These are phyloP conservation scores for Martensiomyces pterosporus DNA, from an alignment of 192 early-diverging fungal genomes.

Conservation along the genomic window DNA sequence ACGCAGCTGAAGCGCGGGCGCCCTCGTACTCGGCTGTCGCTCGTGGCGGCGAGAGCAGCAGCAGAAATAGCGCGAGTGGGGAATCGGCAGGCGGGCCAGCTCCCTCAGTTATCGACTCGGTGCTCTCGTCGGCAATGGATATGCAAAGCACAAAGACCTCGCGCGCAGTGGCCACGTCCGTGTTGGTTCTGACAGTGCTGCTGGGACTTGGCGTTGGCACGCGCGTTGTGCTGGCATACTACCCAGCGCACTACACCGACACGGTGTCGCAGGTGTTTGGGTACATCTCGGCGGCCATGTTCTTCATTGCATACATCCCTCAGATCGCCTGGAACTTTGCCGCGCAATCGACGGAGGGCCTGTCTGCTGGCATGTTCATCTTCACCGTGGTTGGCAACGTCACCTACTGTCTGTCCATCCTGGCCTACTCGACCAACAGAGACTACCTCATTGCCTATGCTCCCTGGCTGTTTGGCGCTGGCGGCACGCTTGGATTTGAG, in stretches of 20 bases:
- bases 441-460: conserved; percentile 39
- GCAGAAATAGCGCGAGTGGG: background rate
- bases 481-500: conserved; percentile 45
- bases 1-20: conserved; percentile 1
- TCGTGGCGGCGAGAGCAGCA: background rate
- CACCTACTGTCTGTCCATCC: conserved; percentile 42
- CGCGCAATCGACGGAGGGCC: conserved; percentile 68
- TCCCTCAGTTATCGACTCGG: background rate
- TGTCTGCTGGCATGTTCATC: conserved; percentile 80
- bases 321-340: conserved; percentile 79
- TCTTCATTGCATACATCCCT: conserved; percentile 69
- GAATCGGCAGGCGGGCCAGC: background rate
- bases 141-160: conserved; percentile 15
- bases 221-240: conserved; percentile 24
- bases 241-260: conserved; percentile 37
- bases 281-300: conserved; percentile 68
- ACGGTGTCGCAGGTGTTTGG: conserved; percentile 64
- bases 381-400: conserved; percentile 77
- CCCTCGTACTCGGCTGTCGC: background rate
- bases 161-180: conserved; percentile 20
- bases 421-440: conserved; percentile 32
- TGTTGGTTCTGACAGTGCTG: conserved; percentile 14
- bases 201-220: conserved; percentile 17
- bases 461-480: conserved; percentile 45
- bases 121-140: conserved; percentile 11